These are phyloP conservation scores for Fusarium neocosmosporiellum DNA, from an alignment of 2,329 filamentous ascomycete species.

Conservation along the genomic window DNA sequence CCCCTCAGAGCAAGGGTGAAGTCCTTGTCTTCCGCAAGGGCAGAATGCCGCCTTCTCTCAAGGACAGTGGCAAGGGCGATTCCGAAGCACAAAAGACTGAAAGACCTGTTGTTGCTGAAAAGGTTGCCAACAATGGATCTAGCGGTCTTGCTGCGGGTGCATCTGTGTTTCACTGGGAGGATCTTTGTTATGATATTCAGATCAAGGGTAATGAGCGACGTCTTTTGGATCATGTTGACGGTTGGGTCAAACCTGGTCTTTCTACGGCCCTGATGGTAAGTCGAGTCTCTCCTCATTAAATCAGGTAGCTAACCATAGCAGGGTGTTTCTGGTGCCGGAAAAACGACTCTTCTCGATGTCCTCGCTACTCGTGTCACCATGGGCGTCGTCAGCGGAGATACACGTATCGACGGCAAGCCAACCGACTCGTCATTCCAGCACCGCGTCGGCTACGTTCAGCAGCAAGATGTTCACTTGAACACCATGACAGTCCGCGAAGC, in stretches of 20 bases:
- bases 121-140: not conserved
- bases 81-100: slow-evolving; percentile 44
- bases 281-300: rapidly evolving
- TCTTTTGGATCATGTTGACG: slow-evolving; percentile 77
- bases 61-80: slow-evolving; percentile 54
- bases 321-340: slow-evolving; percentile 78
- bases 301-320: slow-evolving; percentile 21
- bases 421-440: slow-evolving; percentile 73
- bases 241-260: slow-evolving; percentile 82
- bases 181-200: slow-evolving; percentile 71
- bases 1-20: slow-evolving; percentile 72
- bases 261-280: slow-evolving; percentile 64
- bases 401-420: slow-evolving; percentile 74
- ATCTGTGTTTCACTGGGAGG: slow-evolving; percentile 74
- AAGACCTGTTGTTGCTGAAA: slow-evolving; percentile 32
- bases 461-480: slow-evolving; percentile 77
- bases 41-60: slow-evolving; percentile 67
- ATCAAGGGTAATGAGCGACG: slow-evolving; percentile 74
- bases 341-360: slow-evolving; percentile 80
- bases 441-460: slow-evolving; percentile 78
- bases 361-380: slow-evolving; percentile 79
- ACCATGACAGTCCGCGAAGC: slow-evolving; percentile 70
- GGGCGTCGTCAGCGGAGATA: slow-evolving; percentile 77
- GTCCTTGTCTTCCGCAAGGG: slow-evolving; percentile 72
- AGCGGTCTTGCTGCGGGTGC: slow-evolving; percentile 20